Conservation (phyloP, 139 green algal genomes). For the Dunaliella primolecta region DNA sequence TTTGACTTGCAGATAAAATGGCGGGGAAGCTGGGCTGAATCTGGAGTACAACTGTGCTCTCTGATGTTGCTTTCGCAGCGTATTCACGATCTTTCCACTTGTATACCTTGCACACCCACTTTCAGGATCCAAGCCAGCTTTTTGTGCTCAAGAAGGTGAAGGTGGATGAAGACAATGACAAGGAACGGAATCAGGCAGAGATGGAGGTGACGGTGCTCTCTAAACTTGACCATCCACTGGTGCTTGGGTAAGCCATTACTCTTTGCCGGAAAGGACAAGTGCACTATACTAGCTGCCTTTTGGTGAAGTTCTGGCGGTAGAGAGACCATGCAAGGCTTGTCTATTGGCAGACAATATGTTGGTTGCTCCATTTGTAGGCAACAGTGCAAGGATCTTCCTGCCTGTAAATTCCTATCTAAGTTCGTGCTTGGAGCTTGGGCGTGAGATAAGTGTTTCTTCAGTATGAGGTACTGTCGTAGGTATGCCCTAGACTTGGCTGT, state of each 20-base stretch:
- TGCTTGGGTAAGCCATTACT: slow-evolving; percentile 43
- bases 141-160: slow-evolving; percentile 64
- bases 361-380: neutral
- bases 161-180: slow-evolving; percentile 34
- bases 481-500: no score
- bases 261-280: slow-evolving; percentile 3
- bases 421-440: neutral
- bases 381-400: neutral
- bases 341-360: neutral
- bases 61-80: no score
- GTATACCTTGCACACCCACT: no score
- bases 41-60: no score
- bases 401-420: neutral
- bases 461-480: no score
- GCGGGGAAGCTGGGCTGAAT: no score
- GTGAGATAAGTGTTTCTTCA: no score
- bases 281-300: neutral
- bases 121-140: slow-evolving; percentile 22
- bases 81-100: no score
- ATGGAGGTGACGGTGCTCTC: slow-evolving; percentile 54
- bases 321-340: neutral
- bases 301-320: neutral
- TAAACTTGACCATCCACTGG: slow-evolving; percentile 49
- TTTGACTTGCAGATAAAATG: no score
- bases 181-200: slow-evolving; percentile 40